Evolutionary conservation across 2,329 filamentous ascomycete genomes (phyloP).

Genomic region (Phialemoniopsis sp.): DNA sequence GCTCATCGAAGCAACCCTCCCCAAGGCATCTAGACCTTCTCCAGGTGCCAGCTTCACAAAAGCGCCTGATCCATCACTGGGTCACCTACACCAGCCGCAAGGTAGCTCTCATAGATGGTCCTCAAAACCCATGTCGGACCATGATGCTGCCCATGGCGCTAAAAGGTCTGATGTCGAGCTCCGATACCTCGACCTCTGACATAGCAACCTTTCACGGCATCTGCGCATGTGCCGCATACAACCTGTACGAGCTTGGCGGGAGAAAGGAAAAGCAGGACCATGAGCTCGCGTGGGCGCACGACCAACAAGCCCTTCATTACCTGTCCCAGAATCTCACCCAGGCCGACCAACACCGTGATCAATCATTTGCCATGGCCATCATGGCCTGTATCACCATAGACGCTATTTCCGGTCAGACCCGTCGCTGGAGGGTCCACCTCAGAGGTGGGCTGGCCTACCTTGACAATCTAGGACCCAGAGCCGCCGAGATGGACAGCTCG

Average conservation of each 20-base stretch:
- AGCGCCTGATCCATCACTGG: constrained; percentile 19
- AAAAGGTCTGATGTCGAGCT: constrained; percentile 11
- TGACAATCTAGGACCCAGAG: constrained; percentile 7
- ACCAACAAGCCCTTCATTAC: constrained; percentile 15
- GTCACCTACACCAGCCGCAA: constrained; percentile 17
- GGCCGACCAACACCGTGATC: constrained; percentile 14
- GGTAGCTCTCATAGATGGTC: constrained; percentile 16
- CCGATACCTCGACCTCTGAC: constrained; percentile 12
- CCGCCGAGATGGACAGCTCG: constrained; percentile 7
- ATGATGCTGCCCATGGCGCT: constrained; percentile 20
- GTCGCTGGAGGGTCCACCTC: constrained; percentile 16
- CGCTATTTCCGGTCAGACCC: constrained; percentile 16
- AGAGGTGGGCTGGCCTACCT: constrained; percentile 15
- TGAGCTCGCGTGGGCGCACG: constrained; percentile 13
- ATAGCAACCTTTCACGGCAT: constrained; percentile 17
- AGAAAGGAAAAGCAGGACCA: constrained; percentile 9
- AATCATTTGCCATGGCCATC: constrained; percentile 34
- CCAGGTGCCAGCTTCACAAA: constrained; percentile 10
- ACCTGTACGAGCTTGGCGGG: constrained; percentile 31
- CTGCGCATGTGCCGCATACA: constrained; percentile 33
- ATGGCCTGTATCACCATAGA: constrained; percentile 27
- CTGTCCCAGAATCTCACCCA: constrained; percentile 12
- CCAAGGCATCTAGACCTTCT: constrained; percentile 13
- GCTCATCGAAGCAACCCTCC: background rate
- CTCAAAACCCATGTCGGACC: constrained; percentile 16